Evolutionary conservation across 192 early-diverging fungal species (phyloP).

Genomic region (Coemansia brasiliensis): DNA sequence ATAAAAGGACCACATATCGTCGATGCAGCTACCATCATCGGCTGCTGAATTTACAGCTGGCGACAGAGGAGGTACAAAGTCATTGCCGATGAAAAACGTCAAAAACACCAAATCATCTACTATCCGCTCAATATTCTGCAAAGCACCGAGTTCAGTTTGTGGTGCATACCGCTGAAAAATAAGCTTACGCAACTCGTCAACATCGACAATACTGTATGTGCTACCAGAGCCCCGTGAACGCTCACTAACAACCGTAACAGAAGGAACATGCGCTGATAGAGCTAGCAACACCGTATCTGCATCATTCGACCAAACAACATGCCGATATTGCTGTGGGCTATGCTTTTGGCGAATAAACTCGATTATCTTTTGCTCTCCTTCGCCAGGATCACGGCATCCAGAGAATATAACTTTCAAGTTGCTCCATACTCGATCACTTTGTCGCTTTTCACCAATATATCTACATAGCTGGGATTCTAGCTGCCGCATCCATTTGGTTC

Average conservation of each 20-base stretch:
- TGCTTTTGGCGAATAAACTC: conserved; percentile 81
- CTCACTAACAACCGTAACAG: conserved; percentile 87
- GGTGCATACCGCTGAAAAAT: conserved; percentile 72
- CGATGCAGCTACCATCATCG: conserved; percentile 57
- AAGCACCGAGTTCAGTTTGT: conserved; percentile 68
- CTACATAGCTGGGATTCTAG: conserved; percentile 76
- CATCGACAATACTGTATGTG: conserved; percentile 10
- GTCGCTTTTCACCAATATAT: conserved; percentile 78
- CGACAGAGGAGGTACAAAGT: conserved; percentile 75
- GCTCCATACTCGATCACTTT: conserved; percentile 75
- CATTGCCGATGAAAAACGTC: conserved; percentile 92
- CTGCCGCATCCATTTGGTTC: conserved; percentile 88
- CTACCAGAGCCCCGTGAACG: conserved; percentile 59
- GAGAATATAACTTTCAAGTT: conserved; percentile 85
- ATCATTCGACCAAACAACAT: conserved; percentile 93
- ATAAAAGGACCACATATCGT: conserved; percentile 55
- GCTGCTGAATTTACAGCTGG: conserved; percentile 16
- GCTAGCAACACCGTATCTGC: conserved; percentile 96
- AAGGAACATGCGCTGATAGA: conserved; percentile 85
- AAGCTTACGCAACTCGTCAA: conserved; percentile 34
- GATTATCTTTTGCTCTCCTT: conserved; percentile 99
- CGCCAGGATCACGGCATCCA: conserved; percentile 88
- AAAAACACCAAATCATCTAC: conserved; percentile 95
- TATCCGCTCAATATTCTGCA: conserved; percentile 53
- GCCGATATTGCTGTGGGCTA: conserved; percentile 71